A percentile compares a stretch with the other conserved stretches of the same genome.
Conservation (phyloP, 495 filamentous ascomycete species). For the Xylaria flabelliformis region DNA sequence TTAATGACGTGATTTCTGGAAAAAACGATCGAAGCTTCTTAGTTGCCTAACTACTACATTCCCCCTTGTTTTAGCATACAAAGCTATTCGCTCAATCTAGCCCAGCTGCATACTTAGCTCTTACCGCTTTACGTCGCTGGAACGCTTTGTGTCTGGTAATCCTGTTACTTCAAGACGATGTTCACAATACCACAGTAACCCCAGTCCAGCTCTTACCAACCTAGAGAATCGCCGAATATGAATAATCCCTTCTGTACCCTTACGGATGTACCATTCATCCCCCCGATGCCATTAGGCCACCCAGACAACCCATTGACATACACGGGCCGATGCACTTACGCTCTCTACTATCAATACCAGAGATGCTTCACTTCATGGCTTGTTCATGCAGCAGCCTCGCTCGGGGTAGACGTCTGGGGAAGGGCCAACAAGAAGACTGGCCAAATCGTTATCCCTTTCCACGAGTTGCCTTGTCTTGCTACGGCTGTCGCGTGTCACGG, state of each 20-base stretch:
- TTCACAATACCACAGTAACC: not conserved
- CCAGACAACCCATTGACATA: not conserved
- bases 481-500: not conserved
- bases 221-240: not conserved
- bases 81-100: not conserved
- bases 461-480: not conserved
- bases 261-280: not conserved
- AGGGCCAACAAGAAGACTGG: not conserved
- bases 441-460: not conserved
- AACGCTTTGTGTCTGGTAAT: not conserved
- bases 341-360: not conserved
- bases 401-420: not conserved
- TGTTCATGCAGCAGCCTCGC: not conserved
- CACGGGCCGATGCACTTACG: not conserved
- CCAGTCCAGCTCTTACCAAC: not conserved
- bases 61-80: not conserved
- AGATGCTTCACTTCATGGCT: slow-evolving; percentile 8
- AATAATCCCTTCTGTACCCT: not conserved
- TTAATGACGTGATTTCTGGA: not conserved
- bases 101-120: not conserved
- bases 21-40: not conserved
- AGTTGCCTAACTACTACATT: not conserved
- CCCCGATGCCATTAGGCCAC: not conserved
- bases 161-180: not conserved
- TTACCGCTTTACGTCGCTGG: not conserved